phyloP scores from a whole-genome alignment of 176 grass and related monocot species.

The barley (Hordeum vulgare) region MorexV3_pseudomolecules_assembly NC_058520.1:422001718-422002217 shows the following conservation, averaged over 20 bases:
- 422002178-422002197: constrained; percentile 63
- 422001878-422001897: constrained; percentile 62
- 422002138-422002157: constrained; percentile 59
- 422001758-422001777: constrained; percentile 90
- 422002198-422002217: constrained; percentile 49
- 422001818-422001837: constrained; percentile 72
- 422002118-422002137: constrained; percentile 53
- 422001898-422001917: constrained; percentile 81
- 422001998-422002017: constrained; percentile 67
- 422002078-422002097: constrained; percentile 78
- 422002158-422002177: constrained; percentile 45
- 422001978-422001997: constrained; percentile 67
- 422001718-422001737: constrained; percentile 61
- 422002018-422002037: constrained; percentile 71
- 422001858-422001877: constrained; percentile 54
- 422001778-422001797: constrained; percentile 87
- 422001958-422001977: constrained; percentile 79
- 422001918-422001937: constrained; percentile 78
- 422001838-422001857: constrained; percentile 63
- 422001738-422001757: constrained; percentile 86
- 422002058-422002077: constrained; percentile 69
- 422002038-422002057: constrained; percentile 66
- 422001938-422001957: constrained; percentile 93
- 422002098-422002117: constrained; percentile 62
- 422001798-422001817: constrained; percentile 97